These are phyloP conservation scores for Sordariomycetes sp. DNA, from an alignment of 2,329 filamentous ascomycete species.

Conservation along the genomic window DNA sequence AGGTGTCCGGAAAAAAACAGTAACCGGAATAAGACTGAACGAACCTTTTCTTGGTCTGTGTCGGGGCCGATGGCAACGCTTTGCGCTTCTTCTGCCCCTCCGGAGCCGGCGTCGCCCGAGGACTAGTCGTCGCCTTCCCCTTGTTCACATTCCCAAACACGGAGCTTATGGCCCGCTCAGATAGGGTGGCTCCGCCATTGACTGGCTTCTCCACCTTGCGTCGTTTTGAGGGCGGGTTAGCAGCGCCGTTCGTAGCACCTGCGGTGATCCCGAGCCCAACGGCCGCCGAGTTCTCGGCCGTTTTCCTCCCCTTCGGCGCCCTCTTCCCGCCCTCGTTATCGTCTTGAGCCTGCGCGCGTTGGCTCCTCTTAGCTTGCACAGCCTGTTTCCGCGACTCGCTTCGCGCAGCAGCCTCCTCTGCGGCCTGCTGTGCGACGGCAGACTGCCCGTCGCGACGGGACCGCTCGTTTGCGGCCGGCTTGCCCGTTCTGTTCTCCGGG, in stretches of 20 bases:
- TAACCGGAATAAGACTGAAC: conserved; percentile 11
- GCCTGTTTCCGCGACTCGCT: conserved; percentile 80
- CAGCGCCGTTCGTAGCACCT: conserved; percentile 28
- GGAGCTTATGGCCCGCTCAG: conserved; percentile 57
- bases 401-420: conserved; percentile 70
- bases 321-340: conserved; percentile 60
- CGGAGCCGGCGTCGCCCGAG: conserved; percentile 52
- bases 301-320: conserved; percentile 48
- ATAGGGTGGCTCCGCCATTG: conserved; percentile 21
- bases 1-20: background rate
- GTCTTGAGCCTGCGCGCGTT: conserved; percentile 55
- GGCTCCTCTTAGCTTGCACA: conserved; percentile 61
- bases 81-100: conserved; percentile 63
- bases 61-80: conserved; percentile 49
- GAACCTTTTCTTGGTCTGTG: conserved; percentile 70
- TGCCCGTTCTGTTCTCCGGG: conserved; percentile 61
- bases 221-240: conserved; percentile 52
- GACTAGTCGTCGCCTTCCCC: conserved; percentile 39
- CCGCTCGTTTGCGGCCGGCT: conserved; percentile 58
- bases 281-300: conserved; percentile 32
- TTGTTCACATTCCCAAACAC: conserved; percentile 29
- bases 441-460: conserved; percentile 67
- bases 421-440: conserved; percentile 62
- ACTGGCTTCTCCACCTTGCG: conserved; percentile 62
- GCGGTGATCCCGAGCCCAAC: conserved; percentile 56